These are phyloP conservation scores for Cercospora sp. DNA, from an alignment of 2,329 filamentous ascomycete genomes.

Conservation along the genomic window DNA sequence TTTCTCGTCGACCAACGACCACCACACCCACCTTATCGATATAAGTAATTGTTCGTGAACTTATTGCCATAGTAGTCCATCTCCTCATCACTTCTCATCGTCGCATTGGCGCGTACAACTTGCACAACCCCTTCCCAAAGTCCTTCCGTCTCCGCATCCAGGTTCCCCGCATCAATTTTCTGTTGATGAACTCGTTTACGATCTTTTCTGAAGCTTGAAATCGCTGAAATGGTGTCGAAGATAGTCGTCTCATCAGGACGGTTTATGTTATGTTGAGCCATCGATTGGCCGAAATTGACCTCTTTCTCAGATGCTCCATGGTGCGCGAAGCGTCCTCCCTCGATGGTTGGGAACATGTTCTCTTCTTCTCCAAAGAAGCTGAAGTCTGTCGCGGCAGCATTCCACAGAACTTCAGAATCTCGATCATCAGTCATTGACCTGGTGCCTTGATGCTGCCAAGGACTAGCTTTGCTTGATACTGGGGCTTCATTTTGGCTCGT, in stretches of 20 bases:
- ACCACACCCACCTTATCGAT: conserved; percentile 26
- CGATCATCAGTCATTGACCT: conserved; percentile 60
- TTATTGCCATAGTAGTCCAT: conserved; percentile 40
- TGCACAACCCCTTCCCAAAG: conserved; percentile 62
- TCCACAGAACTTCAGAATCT: conserved; percentile 62
- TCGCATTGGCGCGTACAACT: conserved; percentile 50
- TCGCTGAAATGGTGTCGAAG: conserved; percentile 56
- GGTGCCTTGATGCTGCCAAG: conserved; percentile 48
- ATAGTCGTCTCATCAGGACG: not conserved
- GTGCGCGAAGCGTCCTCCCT: conserved; percentile 26
- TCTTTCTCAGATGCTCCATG: conserved; percentile 30
- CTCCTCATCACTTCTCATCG: conserved; percentile 35
- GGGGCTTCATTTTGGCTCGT: conserved; percentile 43
- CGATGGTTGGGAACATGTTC: conserved; percentile 32
- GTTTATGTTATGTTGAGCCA: not conserved
- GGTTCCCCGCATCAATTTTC: conserved; percentile 36
- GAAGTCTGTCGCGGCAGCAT: conserved; percentile 60
- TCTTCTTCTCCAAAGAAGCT: conserved; percentile 58
- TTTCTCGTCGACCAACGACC: not conserved
- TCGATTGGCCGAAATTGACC: conserved; percentile 24
- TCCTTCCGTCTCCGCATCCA: conserved; percentile 51
- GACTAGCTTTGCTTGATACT: conserved; percentile 42
- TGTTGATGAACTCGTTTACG: conserved; percentile 53
- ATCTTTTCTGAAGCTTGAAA: conserved; percentile 56
- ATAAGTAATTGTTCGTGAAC: conserved; percentile 34